Evolutionary conservation across 352 stramenopile genomes (phyloP), one percentile per base, ranked within the genome.

Genomic region (Pythium grandisporangium): DNA sequence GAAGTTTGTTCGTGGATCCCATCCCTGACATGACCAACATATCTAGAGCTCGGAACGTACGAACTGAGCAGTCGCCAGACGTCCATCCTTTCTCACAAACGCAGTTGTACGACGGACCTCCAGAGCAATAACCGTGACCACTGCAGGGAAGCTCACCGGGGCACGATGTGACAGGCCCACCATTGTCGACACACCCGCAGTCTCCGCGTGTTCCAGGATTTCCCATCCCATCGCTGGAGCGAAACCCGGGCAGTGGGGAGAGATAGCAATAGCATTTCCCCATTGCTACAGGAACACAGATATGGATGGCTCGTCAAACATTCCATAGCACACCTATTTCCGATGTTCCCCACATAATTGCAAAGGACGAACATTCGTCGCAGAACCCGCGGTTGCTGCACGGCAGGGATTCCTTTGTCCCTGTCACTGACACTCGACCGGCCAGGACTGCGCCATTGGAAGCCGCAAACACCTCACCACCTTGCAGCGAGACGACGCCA

Each of bases 341-440:
- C n/a, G n/a, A n/a, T n/a, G n/a, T n/a, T n/a, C n/a, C n/a, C n/a
- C n/a, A n/a, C n/a, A n/a, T n/a, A n/a, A n/a, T n/a, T n/a, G n/a
- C n/a, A n/a, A n/a, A n/a, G n/a, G 8, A 33, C 42, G n/a, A 27
- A 69, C 59, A 51, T 21, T 67, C 59, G 35, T 96, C 81, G 45
- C 90, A 97, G 20, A 78, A 54, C 11, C 90, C 90, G 25, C 88
- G 74, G 37, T 94, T 94, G 42, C 80, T 92, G 61, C 90, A 97
- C 17, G 75, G 46, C 8, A 67, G 71, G 66, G 81, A 89, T 25
- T 97, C 90, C 43, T 96, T 97, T 1, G 74, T 95, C 13, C 87
- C 86, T 50, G 59, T 63, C 6, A 91, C 43, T 6, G 65, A 76
- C 13, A 81, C 40, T 49, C 48, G 45, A 5, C 57, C 58, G 14